Percentiles rank a stretch among this genome's conserved stretches.
Evolutionary conservation across 441 rosid genomes (phyloP).

Genomic region (Macaranga tanarius): DNA sequence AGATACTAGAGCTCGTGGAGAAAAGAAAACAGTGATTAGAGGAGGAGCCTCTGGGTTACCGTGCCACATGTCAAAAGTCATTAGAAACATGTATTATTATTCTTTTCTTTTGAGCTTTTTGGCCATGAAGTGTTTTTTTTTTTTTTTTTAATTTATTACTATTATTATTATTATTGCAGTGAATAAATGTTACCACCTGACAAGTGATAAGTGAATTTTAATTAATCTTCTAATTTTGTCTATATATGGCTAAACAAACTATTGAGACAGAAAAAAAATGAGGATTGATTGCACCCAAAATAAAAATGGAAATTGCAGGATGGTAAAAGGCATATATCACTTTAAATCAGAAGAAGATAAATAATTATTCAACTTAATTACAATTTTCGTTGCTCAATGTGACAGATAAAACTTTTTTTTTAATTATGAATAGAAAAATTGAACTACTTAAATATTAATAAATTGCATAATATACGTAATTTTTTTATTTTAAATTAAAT

Average conservation of each 20-base stretch:
- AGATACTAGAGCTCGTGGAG: constrained; percentile 2
- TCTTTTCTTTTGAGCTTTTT: constrained; percentile 25
- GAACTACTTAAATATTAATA: too few species aligned
- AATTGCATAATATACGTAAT: too few species aligned
- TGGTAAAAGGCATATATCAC: neutral
- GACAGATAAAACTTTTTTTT: too few species aligned
- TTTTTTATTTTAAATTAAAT: too few species aligned
- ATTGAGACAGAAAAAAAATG: neutral
- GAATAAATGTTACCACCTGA: neutral
- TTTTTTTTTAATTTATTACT: too few species aligned
- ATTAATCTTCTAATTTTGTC: neutral
- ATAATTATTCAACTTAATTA: too few species aligned
- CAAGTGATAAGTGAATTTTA: neutral
- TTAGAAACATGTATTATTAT: constrained; percentile 32
- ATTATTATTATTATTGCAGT: neutral
- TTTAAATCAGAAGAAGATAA: neutral
- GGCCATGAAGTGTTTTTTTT: constrained; percentile 11
- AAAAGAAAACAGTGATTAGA: constrained; percentile 21
- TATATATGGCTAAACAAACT: neutral
- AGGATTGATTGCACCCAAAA: neutral
- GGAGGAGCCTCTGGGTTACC: constrained; percentile 22
- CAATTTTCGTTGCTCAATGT: too few species aligned
- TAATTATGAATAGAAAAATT: too few species aligned
- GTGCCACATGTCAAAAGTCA: constrained; percentile 36
- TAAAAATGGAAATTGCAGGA: neutral